Evolutionary conservation across 768 basidiomycete genomes (phyloP).

Genomic region (Boletales sp.): DNA sequence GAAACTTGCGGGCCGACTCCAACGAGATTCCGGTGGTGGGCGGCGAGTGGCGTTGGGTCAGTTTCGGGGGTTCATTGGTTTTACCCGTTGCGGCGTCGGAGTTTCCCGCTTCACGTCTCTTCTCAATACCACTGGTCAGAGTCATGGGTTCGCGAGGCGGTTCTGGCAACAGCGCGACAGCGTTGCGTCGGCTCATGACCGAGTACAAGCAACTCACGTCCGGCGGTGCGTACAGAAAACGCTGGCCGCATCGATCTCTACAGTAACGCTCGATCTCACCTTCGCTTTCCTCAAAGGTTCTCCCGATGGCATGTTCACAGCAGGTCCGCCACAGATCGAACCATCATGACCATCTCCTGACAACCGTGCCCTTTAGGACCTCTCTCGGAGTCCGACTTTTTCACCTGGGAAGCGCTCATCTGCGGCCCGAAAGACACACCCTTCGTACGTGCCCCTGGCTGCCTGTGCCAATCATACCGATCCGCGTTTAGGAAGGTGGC

Average conservation of each 20-base stretch:
- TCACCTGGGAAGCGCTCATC: constrained; percentile 94
- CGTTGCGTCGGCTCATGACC: constrained; percentile 84
- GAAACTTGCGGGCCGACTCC: too few species aligned
- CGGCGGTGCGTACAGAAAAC: constrained; percentile 45
- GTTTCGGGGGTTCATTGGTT: too few species aligned
- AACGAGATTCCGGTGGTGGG: too few species aligned
- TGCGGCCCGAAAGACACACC: constrained; percentile 93
- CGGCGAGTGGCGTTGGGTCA: too few species aligned
- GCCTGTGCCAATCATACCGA: neutral
- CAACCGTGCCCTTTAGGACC: constrained; percentile 52
- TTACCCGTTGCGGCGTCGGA: too few species aligned
- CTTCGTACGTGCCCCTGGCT: constrained; percentile 55
- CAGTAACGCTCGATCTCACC: neutral
- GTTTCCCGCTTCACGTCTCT: too few species aligned
- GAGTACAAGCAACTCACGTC: constrained; percentile 87
- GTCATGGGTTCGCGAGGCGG: constrained; percentile 34
- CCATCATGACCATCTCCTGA: neutral
- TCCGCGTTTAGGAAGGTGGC: constrained; percentile 74
- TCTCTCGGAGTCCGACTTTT: constrained; percentile 88
- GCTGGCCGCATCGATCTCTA: too few species aligned
- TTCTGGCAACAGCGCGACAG: constrained; percentile 56
- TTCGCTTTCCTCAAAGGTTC: constrained; percentile 52
- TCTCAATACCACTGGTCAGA: too few species aligned
- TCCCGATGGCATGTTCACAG: constrained; percentile 96
- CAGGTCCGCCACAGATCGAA: constrained; percentile 44